Base-by-base conservation (phyloP, 129 eudicot genomes). In the Silybum marianum region DNA sequence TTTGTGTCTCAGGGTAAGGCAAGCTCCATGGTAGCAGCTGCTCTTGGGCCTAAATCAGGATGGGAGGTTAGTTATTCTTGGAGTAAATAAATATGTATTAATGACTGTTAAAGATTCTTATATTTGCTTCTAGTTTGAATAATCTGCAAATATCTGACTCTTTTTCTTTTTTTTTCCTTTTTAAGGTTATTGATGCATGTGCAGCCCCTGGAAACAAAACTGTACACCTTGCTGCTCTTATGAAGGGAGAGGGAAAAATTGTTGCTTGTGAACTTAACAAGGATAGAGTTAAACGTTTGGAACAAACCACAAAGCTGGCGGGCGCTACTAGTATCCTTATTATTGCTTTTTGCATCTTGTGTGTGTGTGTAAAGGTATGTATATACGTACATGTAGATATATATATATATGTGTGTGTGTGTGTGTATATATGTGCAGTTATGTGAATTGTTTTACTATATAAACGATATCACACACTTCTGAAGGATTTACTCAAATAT, bases 171-270 rank as follows among this genome's bases (percentile, higher is more conserved):
- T 63, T 11, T 48, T 8, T 51, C 77, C 63, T 84, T 44, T 40
- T 85, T 82, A 90, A 93, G 98, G 98, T 95, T 78, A 89, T 95
- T 77, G 99, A 95, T 86, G 99, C 99, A 46, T 95, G 99, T 84
- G 86, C 99, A 60, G 99, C 99, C 51, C 99, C 99, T 51, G 99
- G 99, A 71, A 95, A 95, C 83, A 95, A 95, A 87, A 95, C 99
- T 18, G 85, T 93, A 21, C 99, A 95, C 80, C 91, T 95, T 58
- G 91, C 98, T 44, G 97, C 98, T 23, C 91, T 95, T 63, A 90
- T 92, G 98, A 88, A 85, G 81, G 98, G 98, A 62, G 83, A 91
- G 73, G 98, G 99, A 42, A 95, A 84, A 76, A 76, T 95, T 69
- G 82, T 88, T 73, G 99, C 99, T 70, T 95, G 98, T 88, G 99